Base-by-base conservation (phyloP, 2,329 filamentous ascomycete species). In the Talaromyces albobiverticillius region DNA sequence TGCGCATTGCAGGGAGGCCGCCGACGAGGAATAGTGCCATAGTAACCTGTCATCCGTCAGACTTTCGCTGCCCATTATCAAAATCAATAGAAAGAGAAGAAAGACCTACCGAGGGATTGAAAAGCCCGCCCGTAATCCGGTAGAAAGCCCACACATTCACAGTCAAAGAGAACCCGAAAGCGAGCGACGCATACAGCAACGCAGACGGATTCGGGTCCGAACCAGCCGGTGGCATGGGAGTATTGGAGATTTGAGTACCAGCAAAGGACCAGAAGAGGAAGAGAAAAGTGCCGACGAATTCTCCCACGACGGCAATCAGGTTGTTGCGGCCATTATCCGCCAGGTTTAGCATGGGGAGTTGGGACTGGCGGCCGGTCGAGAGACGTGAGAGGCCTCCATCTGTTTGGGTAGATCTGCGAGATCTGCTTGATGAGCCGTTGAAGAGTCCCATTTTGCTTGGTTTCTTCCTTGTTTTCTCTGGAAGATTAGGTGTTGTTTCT, bases 21-120 rank as follows among this genome's bases (percentile, higher is more conserved):
- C 82, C 82, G 46, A 82, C 78, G 3, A 86, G 71, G n/a, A 78
- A 76, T 18, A 87, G 77, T 1, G 79, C 82, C 1, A 87, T 67
- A 0, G 84, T 84, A n/a, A 80, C 75, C 74, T 76, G 36, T 46
- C 2, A 25, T 25, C 14, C 5, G 10, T 47, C 29, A 47, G 45
- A 16, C 8, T 31, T 20, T 23, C 14, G 22, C 10, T 6, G 11
- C 20, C 9, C 5, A 10, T 22, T 9, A 36, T 34, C 1, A 31
- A 11, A 23, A 16, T 18, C 6, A 5, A 9, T 29, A 4, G 6
- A 13, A 20, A 13, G 8, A 13, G 25, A 18, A n/a, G n/a, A n/a
- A n/a, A n/a, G n/a, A 20, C 32, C 56, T 70, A 78, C 75, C 40
- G 69, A 71, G 2, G 78, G 79, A 54, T 80, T 81, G 61, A 81